A percentile compares a stretch with the other conserved stretches of the same genome.
phyloP scores from a whole-genome alignment of 129 eudicot genomes.

The Pulicaria dysenterica region DNA sequence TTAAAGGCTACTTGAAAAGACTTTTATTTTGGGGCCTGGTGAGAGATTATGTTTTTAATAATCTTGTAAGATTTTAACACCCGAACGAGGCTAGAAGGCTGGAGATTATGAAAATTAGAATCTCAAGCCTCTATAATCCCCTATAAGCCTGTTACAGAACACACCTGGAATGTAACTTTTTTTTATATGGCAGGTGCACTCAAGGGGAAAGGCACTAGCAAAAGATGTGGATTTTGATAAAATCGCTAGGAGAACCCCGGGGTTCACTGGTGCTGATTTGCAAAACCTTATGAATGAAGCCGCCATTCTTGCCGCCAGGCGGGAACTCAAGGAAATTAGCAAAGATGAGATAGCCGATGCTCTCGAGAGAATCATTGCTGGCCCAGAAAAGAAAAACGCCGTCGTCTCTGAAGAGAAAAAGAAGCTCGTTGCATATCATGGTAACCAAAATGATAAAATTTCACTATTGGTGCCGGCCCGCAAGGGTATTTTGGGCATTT shows the following conservation, averaged over 20 bases:
- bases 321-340: constrained; percentile 96
- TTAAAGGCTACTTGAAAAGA: too few relatives aligned
- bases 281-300: constrained; percentile 97
- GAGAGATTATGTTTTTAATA: too few relatives aligned
- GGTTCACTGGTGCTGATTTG: constrained; percentile 93
- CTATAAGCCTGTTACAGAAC: too few relatives aligned
- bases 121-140: too few relatives aligned
- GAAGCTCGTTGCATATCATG: constrained; percentile 93
- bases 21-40: too few relatives aligned
- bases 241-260: constrained; percentile 93
- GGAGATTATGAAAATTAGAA: too few relatives aligned
- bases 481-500: constrained; percentile 26
- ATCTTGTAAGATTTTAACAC: too few relatives aligned
- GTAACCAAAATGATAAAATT: constrained; percentile 40
- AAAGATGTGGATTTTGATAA: constrained; percentile 96
- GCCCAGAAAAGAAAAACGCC: constrained; percentile 97
- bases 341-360: constrained; percentile 97
- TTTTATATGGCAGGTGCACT: constrained; percentile 70
- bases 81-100: too few relatives aligned
- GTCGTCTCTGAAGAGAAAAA: constrained; percentile 96
- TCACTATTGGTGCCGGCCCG: background rate
- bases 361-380: constrained; percentile 93
- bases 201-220: constrained; percentile 94
- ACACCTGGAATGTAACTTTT: background rate
- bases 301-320: constrained; percentile 96